Evolutionary conservation across 2,329 filamentous ascomycete genomes (phyloP).

Genomic region (Xylaria sp.): DNA sequence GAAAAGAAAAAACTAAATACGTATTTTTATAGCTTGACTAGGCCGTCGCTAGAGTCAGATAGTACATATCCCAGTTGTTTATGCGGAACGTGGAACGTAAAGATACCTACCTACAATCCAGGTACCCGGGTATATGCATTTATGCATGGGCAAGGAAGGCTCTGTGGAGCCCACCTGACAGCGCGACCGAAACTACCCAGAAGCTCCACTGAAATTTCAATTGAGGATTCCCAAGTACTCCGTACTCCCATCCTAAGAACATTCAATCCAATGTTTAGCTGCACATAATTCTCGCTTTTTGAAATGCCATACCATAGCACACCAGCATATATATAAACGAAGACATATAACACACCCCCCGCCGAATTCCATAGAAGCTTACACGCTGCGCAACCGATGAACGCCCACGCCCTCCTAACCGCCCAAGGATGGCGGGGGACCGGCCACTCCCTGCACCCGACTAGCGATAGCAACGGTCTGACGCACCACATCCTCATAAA

Average conservation of each 20-base stretch:
- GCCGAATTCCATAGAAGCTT: neutral
- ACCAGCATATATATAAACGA: neutral
- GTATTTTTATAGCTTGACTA: no score
- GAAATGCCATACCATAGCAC: no score
- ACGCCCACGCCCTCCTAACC: slow-evolving; percentile 81
- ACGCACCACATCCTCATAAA: slow-evolving; percentile 82
- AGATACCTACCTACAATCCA: neutral
- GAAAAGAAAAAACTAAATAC: no score
- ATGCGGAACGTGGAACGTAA: no score
- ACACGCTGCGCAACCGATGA: slow-evolving; percentile 59
- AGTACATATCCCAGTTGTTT: no score
- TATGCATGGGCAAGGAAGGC: neutral
- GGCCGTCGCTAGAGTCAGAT: no score
- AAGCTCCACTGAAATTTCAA: slow-evolving; percentile 30
- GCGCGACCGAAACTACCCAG: neutral
- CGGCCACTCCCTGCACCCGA: slow-evolving; percentile 85
- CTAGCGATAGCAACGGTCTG: slow-evolving; percentile 74
- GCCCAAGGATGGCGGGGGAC: slow-evolving; percentile 89
- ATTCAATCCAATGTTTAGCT: neutral
- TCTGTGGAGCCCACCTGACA: no score
- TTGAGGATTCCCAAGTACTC: slow-evolving; percentile 6
- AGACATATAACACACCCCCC: neutral
- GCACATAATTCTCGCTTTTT: neutral
- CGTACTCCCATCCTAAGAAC: neutral
- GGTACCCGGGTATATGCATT: neutral